A percentile compares a stretch with the other conserved stretches of the same genome.
Conservation (phyloP, 352 stramenopile genomes). For the Peronospora farinosa region DNA sequence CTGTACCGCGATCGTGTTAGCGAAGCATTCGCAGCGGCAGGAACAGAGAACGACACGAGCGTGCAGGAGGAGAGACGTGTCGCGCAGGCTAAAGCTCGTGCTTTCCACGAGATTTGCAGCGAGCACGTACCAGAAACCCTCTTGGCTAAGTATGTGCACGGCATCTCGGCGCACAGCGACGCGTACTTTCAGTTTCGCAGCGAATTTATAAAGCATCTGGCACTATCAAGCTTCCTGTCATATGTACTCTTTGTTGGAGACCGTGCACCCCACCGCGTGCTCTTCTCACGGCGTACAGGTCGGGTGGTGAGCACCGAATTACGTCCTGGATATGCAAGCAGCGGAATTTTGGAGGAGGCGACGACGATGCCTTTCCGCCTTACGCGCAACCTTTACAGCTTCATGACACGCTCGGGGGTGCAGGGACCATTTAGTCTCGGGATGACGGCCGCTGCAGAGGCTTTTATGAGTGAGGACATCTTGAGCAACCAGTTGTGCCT, state of each 20-base stretch:
- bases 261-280: slow-evolving; percentile 72
- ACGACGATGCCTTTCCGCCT: slow-evolving; percentile 86
- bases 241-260: slow-evolving; percentile 84
- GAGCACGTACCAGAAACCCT: slow-evolving; percentile 78
- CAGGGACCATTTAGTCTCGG: slow-evolving; percentile 81
- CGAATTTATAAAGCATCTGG: slow-evolving; percentile 83
- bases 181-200: slow-evolving; percentile 83
- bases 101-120: slow-evolving; percentile 79
- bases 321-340: slow-evolving; percentile 78
- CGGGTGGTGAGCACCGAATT: slow-evolving; percentile 81
- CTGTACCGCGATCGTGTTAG: slow-evolving; percentile 71
- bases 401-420: slow-evolving; percentile 78
- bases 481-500: slow-evolving; percentile 81
- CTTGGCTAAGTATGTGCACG: slow-evolving; percentile 80
- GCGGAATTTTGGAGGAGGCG: slow-evolving; percentile 68
- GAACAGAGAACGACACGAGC: slow-evolving; percentile 24
- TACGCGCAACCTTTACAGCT: slow-evolving; percentile 85
- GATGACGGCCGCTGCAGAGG: slow-evolving; percentile 77
- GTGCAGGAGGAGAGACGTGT: slow-evolving; percentile 64
- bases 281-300: slow-evolving; percentile 76
- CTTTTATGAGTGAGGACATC: slow-evolving; percentile 78
- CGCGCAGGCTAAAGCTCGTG: slow-evolving; percentile 48
- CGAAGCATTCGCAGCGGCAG: slow-evolving; percentile 47
- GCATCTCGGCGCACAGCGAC: slow-evolving; percentile 63
- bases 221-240: slow-evolving; percentile 79